phyloP scores from a whole-genome alignment of 768 basidiomycete genomes.

The Gautieria morchelliformis region DNA sequence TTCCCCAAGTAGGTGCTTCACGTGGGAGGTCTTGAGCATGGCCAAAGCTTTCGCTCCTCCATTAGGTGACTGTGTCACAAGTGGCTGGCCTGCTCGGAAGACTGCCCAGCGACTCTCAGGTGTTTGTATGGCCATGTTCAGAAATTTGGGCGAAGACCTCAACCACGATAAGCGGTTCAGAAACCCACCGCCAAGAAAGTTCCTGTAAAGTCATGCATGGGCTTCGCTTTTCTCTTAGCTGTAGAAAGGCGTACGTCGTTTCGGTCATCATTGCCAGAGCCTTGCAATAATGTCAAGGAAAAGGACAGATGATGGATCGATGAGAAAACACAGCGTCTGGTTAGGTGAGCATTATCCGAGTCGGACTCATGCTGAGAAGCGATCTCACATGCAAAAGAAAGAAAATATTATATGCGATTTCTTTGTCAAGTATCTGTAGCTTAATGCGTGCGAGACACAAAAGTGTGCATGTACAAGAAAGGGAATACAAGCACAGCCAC shows the following conservation, averaged over 20 bases:
- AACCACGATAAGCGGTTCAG: slow-evolving; percentile 80
- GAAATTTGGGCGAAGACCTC: slow-evolving; percentile 60
- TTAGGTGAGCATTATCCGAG: too few species aligned
- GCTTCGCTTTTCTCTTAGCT: background rate
- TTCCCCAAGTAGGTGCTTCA: slow-evolving; percentile 56
- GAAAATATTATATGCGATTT: background rate
- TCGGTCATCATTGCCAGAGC: background rate
- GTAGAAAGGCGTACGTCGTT: background rate
- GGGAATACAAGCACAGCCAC: background rate
- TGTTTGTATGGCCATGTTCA: slow-evolving; percentile 57
- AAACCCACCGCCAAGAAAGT: slow-evolving; percentile 54
- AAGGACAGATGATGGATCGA: background rate
- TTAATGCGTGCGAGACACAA: background rate
- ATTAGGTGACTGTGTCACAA: slow-evolving; percentile 33
- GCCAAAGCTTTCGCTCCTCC: slow-evolving; percentile 31
- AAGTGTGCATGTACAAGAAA: slow-evolving; percentile 2
- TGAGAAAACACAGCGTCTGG: background rate
- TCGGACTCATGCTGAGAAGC: background rate
- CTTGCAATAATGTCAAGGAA: background rate
- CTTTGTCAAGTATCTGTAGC: background rate
- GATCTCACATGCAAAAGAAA: background rate
- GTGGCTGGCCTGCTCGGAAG: slow-evolving; percentile 65
- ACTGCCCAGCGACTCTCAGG: slow-evolving; percentile 67
- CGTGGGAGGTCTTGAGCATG: slow-evolving; percentile 48
- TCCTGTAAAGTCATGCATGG: background rate